These are phyloP conservation scores for Penicillium roqueforti DNA, from an alignment of 495 filamentous ascomycete genomes.

Conservation along the genomic window DNA sequence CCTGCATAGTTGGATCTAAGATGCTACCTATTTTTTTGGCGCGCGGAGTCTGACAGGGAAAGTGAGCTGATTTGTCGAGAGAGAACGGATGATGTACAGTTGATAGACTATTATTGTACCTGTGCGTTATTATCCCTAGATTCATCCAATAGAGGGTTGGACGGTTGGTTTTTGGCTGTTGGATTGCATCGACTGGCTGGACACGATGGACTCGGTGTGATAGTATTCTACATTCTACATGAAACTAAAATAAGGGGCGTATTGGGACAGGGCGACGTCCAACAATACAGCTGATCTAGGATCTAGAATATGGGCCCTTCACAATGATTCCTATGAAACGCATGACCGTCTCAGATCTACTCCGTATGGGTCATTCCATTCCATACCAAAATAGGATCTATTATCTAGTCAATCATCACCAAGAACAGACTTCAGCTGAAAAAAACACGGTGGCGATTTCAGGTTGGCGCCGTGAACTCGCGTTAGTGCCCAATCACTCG, in stretches of 20 bases:
- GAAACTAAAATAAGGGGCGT: background rate
- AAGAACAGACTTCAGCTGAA: background rate
- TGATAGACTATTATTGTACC: slow-evolving; percentile 7
- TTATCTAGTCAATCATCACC: background rate
- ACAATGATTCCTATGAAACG: slow-evolving; percentile 24
- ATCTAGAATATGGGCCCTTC: background rate
- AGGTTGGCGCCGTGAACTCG: slow-evolving; percentile 20
- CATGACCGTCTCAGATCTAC: slow-evolving; percentile 23
- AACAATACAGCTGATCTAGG: background rate
- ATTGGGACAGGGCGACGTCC: background rate
- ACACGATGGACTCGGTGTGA: too few species aligned
- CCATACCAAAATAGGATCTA: background rate
- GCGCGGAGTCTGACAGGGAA: slow-evolving; percentile 19
- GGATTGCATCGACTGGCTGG: background rate
- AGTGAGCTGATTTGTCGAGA: slow-evolving; percentile 3
- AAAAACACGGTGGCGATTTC: slow-evolving; percentile 20
- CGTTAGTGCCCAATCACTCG: slow-evolving; percentile 8
- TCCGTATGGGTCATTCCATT: slow-evolving; percentile 21
- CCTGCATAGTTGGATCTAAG: slow-evolving; percentile 34
- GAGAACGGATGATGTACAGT: slow-evolving; percentile 13
- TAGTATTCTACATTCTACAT: background rate
- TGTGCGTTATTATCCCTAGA: slow-evolving; percentile 19
- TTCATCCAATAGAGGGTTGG: slow-evolving; percentile 6
- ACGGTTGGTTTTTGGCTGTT: background rate
- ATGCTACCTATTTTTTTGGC: slow-evolving; percentile 24